Evolutionary conservation across 257 asterid genomes (phyloP).

Genomic region (Apocynum venetum): DNA sequence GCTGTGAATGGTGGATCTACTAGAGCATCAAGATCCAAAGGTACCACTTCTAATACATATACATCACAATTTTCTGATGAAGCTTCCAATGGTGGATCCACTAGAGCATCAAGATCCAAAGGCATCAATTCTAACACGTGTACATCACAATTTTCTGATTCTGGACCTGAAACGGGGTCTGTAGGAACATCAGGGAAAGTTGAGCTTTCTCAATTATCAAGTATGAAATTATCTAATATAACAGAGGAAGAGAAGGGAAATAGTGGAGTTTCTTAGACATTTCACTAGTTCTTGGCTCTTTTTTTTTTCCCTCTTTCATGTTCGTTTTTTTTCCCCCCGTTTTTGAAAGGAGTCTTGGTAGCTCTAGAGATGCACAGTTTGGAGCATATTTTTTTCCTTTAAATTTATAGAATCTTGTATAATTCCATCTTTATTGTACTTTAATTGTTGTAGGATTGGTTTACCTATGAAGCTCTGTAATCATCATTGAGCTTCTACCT

Average conservation of each 20-base stretch:
- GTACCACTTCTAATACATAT: slow-evolving; percentile 18
- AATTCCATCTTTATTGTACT: slow-evolving; percentile 10
- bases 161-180: slow-evolving; percentile 18
- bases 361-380: slow-evolving; percentile 20
- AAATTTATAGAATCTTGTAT: slow-evolving; percentile 16
- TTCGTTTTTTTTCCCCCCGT: neutral
- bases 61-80: slow-evolving; percentile 16
- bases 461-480: slow-evolving; percentile 6
- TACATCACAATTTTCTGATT: slow-evolving; percentile 17
- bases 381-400: slow-evolving; percentile 7
- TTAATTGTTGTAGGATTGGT: slow-evolving; percentile 8
- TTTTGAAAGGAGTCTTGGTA: slow-evolving; percentile 5
- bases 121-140: slow-evolving; percentile 21
- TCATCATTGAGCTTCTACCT: neutral
- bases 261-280: slow-evolving; percentile 21
- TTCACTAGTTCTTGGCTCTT: neutral
- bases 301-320: no score
- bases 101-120: slow-evolving; percentile 23
- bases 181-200: slow-evolving; percentile 6
- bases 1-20: slow-evolving; percentile 17
- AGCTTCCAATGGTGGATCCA: slow-evolving; percentile 2
- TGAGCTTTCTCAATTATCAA: slow-evolving; percentile 15
- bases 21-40: slow-evolving; percentile 25
- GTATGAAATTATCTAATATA: slow-evolving; percentile 17
- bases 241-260: slow-evolving; percentile 31